Conservation (phyloP, 2,329 filamentous ascomycete species). For the Calonectria hongkongensis region DNA sequence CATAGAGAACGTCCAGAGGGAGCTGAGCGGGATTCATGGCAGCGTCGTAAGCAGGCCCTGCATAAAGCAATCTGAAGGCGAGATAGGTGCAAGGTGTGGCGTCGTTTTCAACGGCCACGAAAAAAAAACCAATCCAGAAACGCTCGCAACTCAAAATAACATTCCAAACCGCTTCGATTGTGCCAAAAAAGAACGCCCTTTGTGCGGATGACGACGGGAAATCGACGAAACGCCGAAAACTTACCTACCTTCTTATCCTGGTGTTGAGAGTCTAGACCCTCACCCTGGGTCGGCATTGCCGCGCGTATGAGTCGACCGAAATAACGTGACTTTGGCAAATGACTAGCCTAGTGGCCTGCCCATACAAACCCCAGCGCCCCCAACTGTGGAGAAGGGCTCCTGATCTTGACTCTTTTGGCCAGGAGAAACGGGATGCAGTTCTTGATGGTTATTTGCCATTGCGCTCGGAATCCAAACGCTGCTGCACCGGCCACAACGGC, state of each 20-base stretch:
- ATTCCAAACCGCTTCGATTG: neutral
- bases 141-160: neutral
- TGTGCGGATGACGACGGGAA: neutral
- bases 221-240: neutral
- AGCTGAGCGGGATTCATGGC: conserved; percentile 28
- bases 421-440: neutral
- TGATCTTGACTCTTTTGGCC: neutral
- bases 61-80: neutral
- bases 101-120: neutral
- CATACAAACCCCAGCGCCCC: neutral
- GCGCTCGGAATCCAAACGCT: too few relatives aligned
- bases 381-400: neutral
- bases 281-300: neutral
- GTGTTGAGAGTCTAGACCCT: conserved; percentile 19
- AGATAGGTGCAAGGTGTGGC: neutral
- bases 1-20: conserved; percentile 31
- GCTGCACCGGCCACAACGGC: too few relatives aligned
- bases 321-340: conserved; percentile 7
- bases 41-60: neutral
- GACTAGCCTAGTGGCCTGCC: conserved; percentile 4
- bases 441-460: neutral
- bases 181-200: neutral
- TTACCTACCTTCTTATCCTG: conserved; percentile 14
- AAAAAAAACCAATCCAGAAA: conserved; percentile 2
- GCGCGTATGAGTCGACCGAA: conserved; percentile 10